A percentile compares a stretch with the other conserved stretches of the same genome.
phyloP scores from a whole-genome alignment of 352 stramenopile genomes.

The Phytopythium helicoides region DNA sequence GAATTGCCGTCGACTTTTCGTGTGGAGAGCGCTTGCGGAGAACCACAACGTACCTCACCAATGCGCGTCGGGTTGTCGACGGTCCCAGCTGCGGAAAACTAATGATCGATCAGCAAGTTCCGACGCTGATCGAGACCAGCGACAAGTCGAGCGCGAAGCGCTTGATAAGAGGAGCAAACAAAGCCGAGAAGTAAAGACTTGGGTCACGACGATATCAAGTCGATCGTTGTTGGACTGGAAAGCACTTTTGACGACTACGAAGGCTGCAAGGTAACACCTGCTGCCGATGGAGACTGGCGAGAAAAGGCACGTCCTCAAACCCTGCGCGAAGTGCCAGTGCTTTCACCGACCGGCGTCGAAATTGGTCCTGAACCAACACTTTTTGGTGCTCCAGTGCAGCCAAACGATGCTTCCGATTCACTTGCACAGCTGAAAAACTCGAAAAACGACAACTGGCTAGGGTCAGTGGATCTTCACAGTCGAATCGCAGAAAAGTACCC shows the following conservation, averaged over 20 bases:
- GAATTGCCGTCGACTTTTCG: constrained; percentile 58
- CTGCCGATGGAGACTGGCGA: constrained; percentile 58
- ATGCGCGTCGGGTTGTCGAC: constrained; percentile 32
- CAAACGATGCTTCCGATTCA: constrained; percentile 36
- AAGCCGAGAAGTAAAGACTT: constrained; percentile 68
- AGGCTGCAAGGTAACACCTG: constrained; percentile 56
- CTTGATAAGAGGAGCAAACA: constrained; percentile 77
- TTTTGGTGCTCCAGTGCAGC: constrained; percentile 39
- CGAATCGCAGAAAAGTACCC: constrained; percentile 60
- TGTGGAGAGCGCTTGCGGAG: constrained; percentile 72
- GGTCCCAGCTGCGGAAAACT: constrained; percentile 54
- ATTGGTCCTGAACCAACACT: constrained; percentile 48
- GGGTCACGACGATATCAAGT: constrained; percentile 49
- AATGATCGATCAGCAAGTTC: constrained; percentile 44
- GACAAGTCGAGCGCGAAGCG: constrained; percentile 61
- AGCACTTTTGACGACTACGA: constrained; percentile 76
- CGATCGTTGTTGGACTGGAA: constrained; percentile 64
- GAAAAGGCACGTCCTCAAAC: constrained; percentile 44
- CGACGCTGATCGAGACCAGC: constrained; percentile 69
- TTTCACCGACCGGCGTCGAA: constrained; percentile 60
- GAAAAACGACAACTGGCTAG: constrained; percentile 57
- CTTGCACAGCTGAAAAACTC: constrained; percentile 46
- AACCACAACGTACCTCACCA: constrained; percentile 69
- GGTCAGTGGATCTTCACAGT: constrained; percentile 59
- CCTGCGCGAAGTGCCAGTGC: constrained; percentile 60